Conservation (phyloP, 2,329 filamentous ascomycete genomes). For the Aureobasidium vineae region DNA sequence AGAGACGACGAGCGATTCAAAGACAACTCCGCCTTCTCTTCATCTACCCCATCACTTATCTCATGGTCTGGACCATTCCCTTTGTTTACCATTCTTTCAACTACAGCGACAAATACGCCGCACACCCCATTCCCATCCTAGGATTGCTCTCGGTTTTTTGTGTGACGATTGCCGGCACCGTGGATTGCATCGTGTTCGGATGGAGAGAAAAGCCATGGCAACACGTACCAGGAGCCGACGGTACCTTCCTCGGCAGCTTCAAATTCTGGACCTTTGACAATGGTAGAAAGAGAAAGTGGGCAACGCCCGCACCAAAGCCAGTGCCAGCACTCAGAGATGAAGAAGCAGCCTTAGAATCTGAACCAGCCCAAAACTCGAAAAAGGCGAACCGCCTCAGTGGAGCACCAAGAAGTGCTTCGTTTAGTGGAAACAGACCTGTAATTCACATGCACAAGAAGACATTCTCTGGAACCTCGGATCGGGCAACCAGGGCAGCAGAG, state of each 20-base stretch:
- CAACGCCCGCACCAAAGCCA: constrained; percentile 10
- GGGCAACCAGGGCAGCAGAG: constrained; percentile 37
- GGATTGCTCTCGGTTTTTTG: constrained; percentile 56
- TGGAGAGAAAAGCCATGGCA: constrained; percentile 70
- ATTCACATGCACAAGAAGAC: constrained; percentile 32
- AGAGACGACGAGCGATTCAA: constrained; percentile 51
- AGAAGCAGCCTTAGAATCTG: not conserved
- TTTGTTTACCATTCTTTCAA: constrained; percentile 63
- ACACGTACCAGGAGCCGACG: constrained; percentile 50
- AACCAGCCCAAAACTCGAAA: not conserved
- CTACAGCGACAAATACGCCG: constrained; percentile 55
- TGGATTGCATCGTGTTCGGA: constrained; percentile 67
- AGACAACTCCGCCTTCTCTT: constrained; percentile 70
- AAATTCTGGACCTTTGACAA: constrained; percentile 34
- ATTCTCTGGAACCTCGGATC: constrained; percentile 36
- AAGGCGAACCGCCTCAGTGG: not conserved
- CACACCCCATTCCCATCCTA: constrained; percentile 57
- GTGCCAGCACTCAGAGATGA: constrained; percentile 15
- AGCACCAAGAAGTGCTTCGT: not conserved
- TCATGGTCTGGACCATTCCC: constrained; percentile 69
- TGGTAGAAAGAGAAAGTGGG: constrained; percentile 10
- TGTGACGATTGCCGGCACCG: constrained; percentile 63
- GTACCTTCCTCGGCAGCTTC: constrained; percentile 45
- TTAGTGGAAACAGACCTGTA: constrained; percentile 12
- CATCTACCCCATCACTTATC: constrained; percentile 72